Evolutionary conservation across 805 yeast genomes (phyloP).

Genomic region (Grigorovia yakushimaensis): DNA sequence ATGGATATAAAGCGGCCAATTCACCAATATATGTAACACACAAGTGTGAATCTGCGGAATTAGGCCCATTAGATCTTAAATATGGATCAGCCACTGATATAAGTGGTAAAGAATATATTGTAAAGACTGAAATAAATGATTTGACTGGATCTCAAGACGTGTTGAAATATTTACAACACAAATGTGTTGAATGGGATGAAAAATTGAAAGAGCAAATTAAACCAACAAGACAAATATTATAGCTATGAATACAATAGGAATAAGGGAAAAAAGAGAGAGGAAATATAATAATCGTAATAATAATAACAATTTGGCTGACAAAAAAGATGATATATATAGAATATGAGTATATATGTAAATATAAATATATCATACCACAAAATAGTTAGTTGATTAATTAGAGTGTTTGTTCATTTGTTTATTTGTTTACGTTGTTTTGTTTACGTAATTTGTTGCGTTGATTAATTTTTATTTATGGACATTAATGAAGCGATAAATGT

Average conservation of each 20-base stretch:
- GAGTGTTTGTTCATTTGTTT: not conserved
- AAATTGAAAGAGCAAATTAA: slow-evolving; percentile 65
- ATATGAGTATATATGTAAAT: not conserved
- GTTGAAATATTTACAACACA: slow-evolving; percentile 46
- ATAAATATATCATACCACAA: not conserved
- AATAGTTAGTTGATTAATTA: not conserved
- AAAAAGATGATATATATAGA: not conserved
- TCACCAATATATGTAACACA: slow-evolving; percentile 67
- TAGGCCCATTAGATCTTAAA: slow-evolving; percentile 41
- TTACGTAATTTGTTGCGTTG: not conserved
- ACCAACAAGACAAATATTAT: slow-evolving; percentile 30
- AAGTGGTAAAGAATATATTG: slow-evolving; percentile 57
- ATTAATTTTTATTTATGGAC: slow-evolving; percentile 39
- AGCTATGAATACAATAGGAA: no score
- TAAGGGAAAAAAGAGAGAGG: not conserved
- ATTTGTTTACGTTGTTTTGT: not conserved
- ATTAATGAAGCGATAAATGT: slow-evolving; percentile 94
- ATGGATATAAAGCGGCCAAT: slow-evolving; percentile 84
- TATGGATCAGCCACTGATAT: slow-evolving; percentile 65
- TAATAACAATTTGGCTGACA: not conserved
- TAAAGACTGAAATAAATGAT: slow-evolving; percentile 50
- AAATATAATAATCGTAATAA: not conserved
- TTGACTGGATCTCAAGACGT: slow-evolving; percentile 58
- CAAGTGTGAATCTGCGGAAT: slow-evolving; percentile 36
- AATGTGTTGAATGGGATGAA: slow-evolving; percentile 63